Evolutionary conservation across 1,284 basidiomycete species (phyloP).

Genomic region (Fistulinella staudtii): DNA sequence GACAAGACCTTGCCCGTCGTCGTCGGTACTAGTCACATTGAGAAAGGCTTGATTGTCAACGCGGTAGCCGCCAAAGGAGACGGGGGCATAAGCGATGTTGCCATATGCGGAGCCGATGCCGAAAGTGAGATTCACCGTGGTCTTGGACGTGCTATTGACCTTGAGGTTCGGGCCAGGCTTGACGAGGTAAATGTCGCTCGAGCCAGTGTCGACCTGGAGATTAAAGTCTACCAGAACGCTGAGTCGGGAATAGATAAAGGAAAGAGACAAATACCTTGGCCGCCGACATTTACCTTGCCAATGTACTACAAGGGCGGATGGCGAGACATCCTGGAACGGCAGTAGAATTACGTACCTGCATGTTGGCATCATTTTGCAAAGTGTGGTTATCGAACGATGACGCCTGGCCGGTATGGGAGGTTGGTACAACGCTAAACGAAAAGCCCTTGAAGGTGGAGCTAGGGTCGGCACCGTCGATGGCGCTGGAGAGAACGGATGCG

Average conservation of each 20-base stretch:
- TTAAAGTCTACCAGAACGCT: constrained; percentile 23
- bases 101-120: constrained; percentile 30
- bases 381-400: constrained; percentile 24
- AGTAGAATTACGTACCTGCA: constrained; percentile 22
- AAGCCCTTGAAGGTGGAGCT: constrained; percentile 14
- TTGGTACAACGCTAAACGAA: constrained; percentile 19
- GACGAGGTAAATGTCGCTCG: constrained; percentile 29
- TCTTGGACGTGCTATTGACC: constrained; percentile 20
- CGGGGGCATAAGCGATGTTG: constrained; percentile 21
- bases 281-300: constrained; percentile 30
- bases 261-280: constrained; percentile 18
- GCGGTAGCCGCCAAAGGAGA: constrained; percentile 23
- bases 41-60: constrained; percentile 27
- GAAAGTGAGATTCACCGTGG: constrained; percentile 30
- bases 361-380: constrained; percentile 22
- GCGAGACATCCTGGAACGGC: neutral
- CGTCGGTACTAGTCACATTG: constrained; percentile 18
- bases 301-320: constrained; percentile 17
- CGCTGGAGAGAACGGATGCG: constrained; percentile 17
- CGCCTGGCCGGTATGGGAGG: constrained; percentile 5
- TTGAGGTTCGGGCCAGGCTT: constrained; percentile 17
- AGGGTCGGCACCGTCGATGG: neutral
- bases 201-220: constrained; percentile 27
- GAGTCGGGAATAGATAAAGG: neutral
- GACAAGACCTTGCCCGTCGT: constrained; percentile 22